Evolutionary conservation across 2,329 filamentous ascomycete species (phyloP), one percentile per base, ranked within the genome.

Genomic region (Fusarium torreyae): DNA sequence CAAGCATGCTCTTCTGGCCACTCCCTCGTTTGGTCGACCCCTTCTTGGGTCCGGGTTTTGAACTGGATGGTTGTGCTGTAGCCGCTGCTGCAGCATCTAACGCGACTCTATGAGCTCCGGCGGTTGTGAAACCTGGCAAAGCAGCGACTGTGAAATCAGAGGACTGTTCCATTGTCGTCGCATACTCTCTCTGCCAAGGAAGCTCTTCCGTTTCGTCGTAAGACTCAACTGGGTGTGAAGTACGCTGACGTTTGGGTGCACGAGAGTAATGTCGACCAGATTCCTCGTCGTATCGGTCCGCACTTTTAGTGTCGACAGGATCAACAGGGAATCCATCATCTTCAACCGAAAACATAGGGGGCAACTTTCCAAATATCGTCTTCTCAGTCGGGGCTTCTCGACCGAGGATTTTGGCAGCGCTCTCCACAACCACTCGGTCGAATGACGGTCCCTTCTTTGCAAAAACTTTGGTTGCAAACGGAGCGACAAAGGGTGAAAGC

Each of bases 401-500:
- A 8, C 86, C 80, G 6, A 98, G 81, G 18, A 97, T 95, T 49
- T 85, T 88, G 6, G 92, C 91, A 9, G 96, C 87, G 31, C 88
- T 87, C 39, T 86, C 84, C 13, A 96, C 84, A 2, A 89, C 83
- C 2, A 83, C 81, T 34, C 87, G 84, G 36, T 90, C 85, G 49
- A 97, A 87, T 1, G 88, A 88, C 2, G 94, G 93, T 0, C 94
- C 94, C 71, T 87, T 87, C 26, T 86, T 83, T 34, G 85, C 66
- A 87, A 88, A 77, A 79, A 72, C 75, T 24, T 66, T 74, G 7
- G 75, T 72, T 1, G 77, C 76, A 57, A 81, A 77, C 0, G 85
- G 81, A 0, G 88, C 85, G 20, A 98, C 81, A 73, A 97, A 98
- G 1, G 86, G 85, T 1, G 93, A 96, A 17, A 95, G 77, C 9